These are phyloP conservation scores for Psophocarpus tetragonolobus DNA, from an alignment of 306 rosid genomes.

Conservation along the genomic window DNA sequence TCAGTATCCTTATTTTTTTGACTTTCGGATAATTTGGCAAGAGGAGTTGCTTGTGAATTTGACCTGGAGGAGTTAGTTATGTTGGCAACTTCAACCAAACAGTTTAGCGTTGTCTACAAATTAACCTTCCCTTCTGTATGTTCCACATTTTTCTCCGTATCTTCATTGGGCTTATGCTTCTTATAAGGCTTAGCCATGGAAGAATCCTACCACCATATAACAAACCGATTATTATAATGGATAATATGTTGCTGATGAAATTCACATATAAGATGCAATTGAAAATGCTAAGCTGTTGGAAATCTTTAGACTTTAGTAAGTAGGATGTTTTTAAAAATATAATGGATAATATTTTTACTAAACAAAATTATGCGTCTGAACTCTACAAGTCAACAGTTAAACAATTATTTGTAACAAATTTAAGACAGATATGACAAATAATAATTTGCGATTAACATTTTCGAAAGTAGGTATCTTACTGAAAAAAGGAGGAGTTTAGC, in stretches of 20 bases:
- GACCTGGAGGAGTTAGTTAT: slow-evolving; percentile 84
- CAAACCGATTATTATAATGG: background rate
- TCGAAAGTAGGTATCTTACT: background rate
- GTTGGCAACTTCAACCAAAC: slow-evolving; percentile 97
- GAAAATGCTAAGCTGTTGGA: slow-evolving; percentile 8
- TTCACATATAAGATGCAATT: background rate
- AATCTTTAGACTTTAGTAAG: slow-evolving; percentile 10
- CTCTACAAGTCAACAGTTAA: background rate
- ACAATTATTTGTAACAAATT: slow-evolving; percentile 1
- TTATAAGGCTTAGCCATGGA: slow-evolving; percentile 61
- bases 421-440: background rate
- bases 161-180: slow-evolving; percentile 48
- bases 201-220: slow-evolving; percentile 55
- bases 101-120: slow-evolving; percentile 96
- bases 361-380: too few species aligned
- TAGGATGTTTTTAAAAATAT: background rate
- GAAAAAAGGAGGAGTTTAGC: background rate
- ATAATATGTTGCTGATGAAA: slow-evolving; percentile 20
- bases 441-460: slow-evolving; percentile 11
- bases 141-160: slow-evolving; percentile 46
- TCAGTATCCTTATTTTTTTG: slow-evolving; percentile 71
- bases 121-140: slow-evolving; percentile 77
- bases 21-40: slow-evolving; percentile 58
- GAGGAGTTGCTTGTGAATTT: slow-evolving; percentile 54
- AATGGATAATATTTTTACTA: background rate